Evolutionary conservation across 805 yeast genomes (phyloP).

Genomic region (Candida rishiriensis): DNA sequence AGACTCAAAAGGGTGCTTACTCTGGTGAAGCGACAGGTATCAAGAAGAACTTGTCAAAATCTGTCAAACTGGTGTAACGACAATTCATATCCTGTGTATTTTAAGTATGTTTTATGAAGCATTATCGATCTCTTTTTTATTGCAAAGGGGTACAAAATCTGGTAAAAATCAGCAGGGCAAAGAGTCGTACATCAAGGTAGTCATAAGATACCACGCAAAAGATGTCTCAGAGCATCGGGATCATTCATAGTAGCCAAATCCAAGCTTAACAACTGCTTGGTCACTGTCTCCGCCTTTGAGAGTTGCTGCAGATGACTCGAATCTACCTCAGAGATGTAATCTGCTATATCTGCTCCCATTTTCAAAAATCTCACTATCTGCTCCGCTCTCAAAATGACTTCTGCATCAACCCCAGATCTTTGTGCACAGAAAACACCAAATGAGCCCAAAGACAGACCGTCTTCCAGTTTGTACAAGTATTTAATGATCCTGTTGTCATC

Average conservation of each 20-base stretch:
- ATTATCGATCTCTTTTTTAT: too few relatives aligned
- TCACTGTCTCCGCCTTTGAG: constrained; percentile 5
- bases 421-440: constrained; percentile 40
- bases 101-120: not conserved
- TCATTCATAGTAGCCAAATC: constrained; percentile 15
- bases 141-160: too few relatives aligned
- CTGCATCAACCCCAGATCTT: constrained; percentile 14
- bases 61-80: constrained; percentile 62
- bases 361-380: constrained; percentile 18
- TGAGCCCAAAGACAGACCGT: constrained; percentile 32
- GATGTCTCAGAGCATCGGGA: constrained; percentile 6
- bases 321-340: constrained; percentile 1
- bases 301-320: constrained; percentile 1
- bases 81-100: not conserved
- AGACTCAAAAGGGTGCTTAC: constrained; percentile 70
- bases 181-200: not conserved
- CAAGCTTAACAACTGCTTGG: constrained; percentile 25
- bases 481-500: constrained; percentile 19
- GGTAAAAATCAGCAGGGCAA: too few relatives aligned
- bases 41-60: constrained; percentile 85
- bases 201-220: constrained; percentile 5
- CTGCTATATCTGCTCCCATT: constrained; percentile 15
- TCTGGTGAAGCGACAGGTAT: constrained; percentile 97
- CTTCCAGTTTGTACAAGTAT: constrained; percentile 30
- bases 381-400: constrained; percentile 31